phyloP scores from a whole-genome alignment of 1,284 basidiomycete genomes.

The Pseudozyma flocculosa region DNA sequence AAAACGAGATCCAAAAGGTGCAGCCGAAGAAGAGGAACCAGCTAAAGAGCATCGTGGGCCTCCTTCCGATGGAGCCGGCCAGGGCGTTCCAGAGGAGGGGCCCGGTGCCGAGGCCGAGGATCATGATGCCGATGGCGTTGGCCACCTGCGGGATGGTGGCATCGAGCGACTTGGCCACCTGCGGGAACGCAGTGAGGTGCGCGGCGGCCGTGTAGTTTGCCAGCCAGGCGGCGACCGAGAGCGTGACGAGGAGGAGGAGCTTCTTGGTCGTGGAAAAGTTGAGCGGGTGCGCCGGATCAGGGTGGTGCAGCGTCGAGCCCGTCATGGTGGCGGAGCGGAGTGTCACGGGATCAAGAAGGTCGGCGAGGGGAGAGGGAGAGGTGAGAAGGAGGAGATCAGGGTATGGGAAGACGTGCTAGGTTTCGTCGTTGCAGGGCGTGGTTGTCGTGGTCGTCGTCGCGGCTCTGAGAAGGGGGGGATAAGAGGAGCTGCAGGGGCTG shows the following conservation, averaged over 20 bases:
- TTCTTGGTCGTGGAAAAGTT: conserved; percentile 50
- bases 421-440: too few relatives aligned
- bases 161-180: conserved; percentile 41
- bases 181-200: conserved; percentile 40
- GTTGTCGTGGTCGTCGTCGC: too few relatives aligned
- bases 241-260: conserved; percentile 46
- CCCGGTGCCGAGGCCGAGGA: conserved; percentile 59
- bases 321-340: not conserved
- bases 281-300: conserved; percentile 37
- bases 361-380: too few relatives aligned
- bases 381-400: too few relatives aligned
- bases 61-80: conserved; percentile 48
- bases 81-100: conserved; percentile 51
- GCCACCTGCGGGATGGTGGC: conserved; percentile 47
- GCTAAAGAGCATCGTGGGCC: conserved; percentile 57
- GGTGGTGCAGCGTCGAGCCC: conserved; percentile 7
- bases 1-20: conserved; percentile 54
- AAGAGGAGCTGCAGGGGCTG: too few relatives aligned
- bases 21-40: conserved; percentile 56
- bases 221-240: conserved; percentile 46
- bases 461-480: too few relatives aligned
- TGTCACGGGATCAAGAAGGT: not conserved
- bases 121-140: conserved; percentile 57
- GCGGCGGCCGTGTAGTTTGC: conserved; percentile 51
- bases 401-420: too few relatives aligned